These are phyloP conservation scores for Debaryomyces udenii DNA, from an alignment of 1,139 yeast genomes.

Conservation along the genomic window DNA sequence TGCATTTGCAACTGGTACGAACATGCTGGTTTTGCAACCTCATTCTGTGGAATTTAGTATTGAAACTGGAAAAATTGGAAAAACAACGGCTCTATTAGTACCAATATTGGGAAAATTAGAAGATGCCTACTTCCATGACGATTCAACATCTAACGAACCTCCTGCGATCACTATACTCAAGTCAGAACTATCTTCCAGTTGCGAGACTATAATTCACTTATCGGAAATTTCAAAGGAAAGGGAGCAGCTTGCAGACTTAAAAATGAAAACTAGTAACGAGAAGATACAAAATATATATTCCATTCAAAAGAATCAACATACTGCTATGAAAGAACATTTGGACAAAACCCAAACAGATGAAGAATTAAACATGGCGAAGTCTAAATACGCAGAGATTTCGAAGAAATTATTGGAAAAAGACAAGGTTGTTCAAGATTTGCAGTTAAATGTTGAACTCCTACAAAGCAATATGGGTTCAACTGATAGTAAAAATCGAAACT, in stretches of 20 bases:
- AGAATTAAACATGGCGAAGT: not conserved
- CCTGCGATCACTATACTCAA: too few species aligned
- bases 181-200: not conserved
- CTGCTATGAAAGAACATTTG: not conserved
- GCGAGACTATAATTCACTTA: not conserved
- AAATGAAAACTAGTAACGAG: not conserved
- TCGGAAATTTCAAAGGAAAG: not conserved
- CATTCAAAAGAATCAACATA: not conserved
- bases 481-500: constrained; percentile 32
- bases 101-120: too few species aligned
- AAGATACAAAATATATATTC: not conserved
- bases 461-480: constrained; percentile 44
- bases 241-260: not conserved
- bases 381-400: constrained; percentile 3
- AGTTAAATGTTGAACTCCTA: constrained; percentile 44
- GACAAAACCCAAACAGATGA: not conserved
- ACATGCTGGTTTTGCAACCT: too few species aligned
- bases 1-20: too few species aligned
- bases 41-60: too few species aligned
- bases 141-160: too few species aligned
- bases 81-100: too few species aligned
- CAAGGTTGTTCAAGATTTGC: constrained; percentile 35
- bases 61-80: too few species aligned
- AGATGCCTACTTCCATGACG: too few species aligned
- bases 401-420: constrained; percentile 31